phyloP scores from a whole-genome alignment of 2,329 filamentous ascomycete genomes.

The Chrysosphaeria jannelii region DNA sequence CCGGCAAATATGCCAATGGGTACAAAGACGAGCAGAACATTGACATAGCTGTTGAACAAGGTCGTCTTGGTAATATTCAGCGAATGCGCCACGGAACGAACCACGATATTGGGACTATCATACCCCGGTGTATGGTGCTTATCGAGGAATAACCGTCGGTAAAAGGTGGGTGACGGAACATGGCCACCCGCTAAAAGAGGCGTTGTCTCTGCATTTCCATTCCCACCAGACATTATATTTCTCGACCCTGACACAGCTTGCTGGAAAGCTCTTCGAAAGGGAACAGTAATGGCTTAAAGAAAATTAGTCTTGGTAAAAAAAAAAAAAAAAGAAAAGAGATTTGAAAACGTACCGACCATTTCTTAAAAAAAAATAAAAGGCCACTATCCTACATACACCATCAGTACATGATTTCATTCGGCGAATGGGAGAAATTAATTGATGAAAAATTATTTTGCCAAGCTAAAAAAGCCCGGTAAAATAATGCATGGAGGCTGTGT shows the following conservation, averaged over 20 bases:
- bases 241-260: too few species aligned
- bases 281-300: neutral
- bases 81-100: slow-evolving; percentile 15
- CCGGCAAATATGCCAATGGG: slow-evolving; percentile 43
- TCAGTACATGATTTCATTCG: too few species aligned
- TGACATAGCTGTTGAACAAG: slow-evolving; percentile 30
- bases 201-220: too few species aligned
- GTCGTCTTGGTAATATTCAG: slow-evolving; percentile 28
- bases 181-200: slow-evolving; percentile 10
- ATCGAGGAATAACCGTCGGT: slow-evolving; percentile 13
- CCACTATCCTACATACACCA: too few species aligned
- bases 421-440: too few species aligned
- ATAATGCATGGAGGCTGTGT: too few species aligned
- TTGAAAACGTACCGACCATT: too few species aligned
- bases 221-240: too few species aligned
- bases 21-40: slow-evolving; percentile 43
- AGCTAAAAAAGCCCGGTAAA: too few species aligned
- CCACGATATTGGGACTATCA: slow-evolving; percentile 15
- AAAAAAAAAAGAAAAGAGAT: slow-evolving; percentile 1
- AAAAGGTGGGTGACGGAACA: slow-evolving; percentile 4
- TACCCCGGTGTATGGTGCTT: slow-evolving; percentile 19
- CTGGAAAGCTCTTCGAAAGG: neutral
- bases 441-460: too few species aligned
- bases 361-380: too few species aligned
- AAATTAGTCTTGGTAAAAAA: neutral